These are phyloP conservation scores for Cyclocybe aegerita DNA, from an alignment of 768 basidiomycete genomes.

Conservation along the genomic window DNA sequence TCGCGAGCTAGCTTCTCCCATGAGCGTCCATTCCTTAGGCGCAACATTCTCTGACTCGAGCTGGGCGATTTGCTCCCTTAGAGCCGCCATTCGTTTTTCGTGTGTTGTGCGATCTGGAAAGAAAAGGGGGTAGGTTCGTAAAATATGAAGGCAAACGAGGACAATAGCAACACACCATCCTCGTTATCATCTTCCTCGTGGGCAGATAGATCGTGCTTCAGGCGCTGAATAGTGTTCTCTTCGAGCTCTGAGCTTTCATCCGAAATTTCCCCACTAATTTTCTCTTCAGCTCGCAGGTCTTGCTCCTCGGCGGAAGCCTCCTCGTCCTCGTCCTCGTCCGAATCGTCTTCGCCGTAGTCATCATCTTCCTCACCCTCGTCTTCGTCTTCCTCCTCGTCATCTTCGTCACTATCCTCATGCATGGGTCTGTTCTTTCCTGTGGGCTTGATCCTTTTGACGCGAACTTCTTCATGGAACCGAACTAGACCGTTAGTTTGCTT, in stretches of 20 bases:
- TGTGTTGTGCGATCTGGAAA: slow-evolving; percentile 67
- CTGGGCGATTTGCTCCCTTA: slow-evolving; percentile 75
- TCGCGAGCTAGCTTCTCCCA: slow-evolving; percentile 86
- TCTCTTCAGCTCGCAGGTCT: slow-evolving; percentile 34
- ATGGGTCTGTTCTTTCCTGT: slow-evolving; percentile 66
- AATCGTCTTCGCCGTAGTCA: slow-evolving; percentile 12
- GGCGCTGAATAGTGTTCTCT: slow-evolving; percentile 54
- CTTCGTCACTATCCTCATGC: slow-evolving; percentile 39
- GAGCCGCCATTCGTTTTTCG: slow-evolving; percentile 71
- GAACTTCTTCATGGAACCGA: slow-evolving; percentile 78
- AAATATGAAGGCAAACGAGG: too few species aligned
- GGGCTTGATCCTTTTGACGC: slow-evolving; percentile 77
- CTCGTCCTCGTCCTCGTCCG: slow-evolving; percentile 27
- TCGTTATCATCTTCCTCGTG: slow-evolving; percentile 57
- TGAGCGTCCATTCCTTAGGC: slow-evolving; percentile 88
- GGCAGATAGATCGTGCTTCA: slow-evolving; percentile 80
- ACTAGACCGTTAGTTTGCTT: slow-evolving; percentile 44
- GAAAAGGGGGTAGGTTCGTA: not conserved
- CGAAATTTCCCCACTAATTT: slow-evolving; percentile 5
- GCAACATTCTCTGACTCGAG: slow-evolving; percentile 88
- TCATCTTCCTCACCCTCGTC: slow-evolving; percentile 25
- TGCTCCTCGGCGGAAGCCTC: slow-evolving; percentile 57
- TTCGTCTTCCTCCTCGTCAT: slow-evolving; percentile 32
- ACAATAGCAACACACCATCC: slow-evolving; percentile 23
- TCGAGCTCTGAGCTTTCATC: slow-evolving; percentile 26